Base-by-base conservation (phyloP, 768 basidiomycete species). In the Auricularia cornea region DNA sequence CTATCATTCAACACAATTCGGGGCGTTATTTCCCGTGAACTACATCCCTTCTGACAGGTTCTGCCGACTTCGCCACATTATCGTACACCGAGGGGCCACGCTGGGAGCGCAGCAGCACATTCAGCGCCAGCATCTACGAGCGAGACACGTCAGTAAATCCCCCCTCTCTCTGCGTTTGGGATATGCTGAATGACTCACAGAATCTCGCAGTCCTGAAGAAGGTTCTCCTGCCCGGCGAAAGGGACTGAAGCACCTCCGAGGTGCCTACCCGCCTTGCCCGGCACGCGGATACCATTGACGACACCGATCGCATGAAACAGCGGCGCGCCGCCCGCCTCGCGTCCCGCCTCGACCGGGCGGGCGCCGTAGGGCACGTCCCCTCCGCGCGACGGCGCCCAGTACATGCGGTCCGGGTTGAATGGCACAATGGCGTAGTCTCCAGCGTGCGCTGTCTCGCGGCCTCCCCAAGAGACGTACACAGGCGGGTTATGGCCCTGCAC, bases 391-490 rank as follows among this genome's bases (percentile, higher is more conserved):
- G 59, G 76, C 8, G 92, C 87, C 79, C 83, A 90, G 71, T 90
- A 89, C 90, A 93, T 93, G 61, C 80, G 82, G 26, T 75, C 72
- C 0, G 79, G 74, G 44, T 83, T 80, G 70, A 89, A 87, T 3
- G 90, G 89, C 0, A 94, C 80, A 38, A 94, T 74, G 71, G 92
- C 90, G 67, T 81, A 92, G 20, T 89, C 79, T 1, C 89, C 90
- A 5, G 75, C 62, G 66, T 92, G 90, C 32, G 71, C 76, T 41
- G 78, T 63, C 74, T 91, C 90, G 3, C 65, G 67, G 3, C 88
- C 87, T 14, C 82, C 88, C 67, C 83, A 90, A 3, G 89, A 78
- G 2, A 91, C 85, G 29, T 74, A 79, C 70, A 83, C 64, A 72
- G 77, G 66, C 28, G 66, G 80, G 70, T n/a, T 69, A n/a, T 89